Evolutionary conservation across 2,329 filamentous ascomycete genomes (phyloP), one percentile per base, ranked within the genome.

Genomic region (Eutypa lata): DNA sequence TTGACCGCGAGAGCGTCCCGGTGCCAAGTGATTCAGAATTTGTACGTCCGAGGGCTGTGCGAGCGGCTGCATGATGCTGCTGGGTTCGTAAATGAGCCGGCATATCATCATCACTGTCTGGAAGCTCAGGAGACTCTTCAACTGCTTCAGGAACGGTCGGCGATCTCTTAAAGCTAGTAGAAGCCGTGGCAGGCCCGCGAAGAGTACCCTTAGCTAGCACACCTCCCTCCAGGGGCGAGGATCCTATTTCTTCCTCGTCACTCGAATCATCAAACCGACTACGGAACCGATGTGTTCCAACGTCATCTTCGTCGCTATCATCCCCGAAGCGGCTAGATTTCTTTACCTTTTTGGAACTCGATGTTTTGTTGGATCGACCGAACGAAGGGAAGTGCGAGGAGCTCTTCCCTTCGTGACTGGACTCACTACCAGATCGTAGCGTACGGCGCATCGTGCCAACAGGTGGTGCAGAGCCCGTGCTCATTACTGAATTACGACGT

Each of bases 261-360:
- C 88, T 90, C 1, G 88, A 90, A 61, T 90, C 86, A 1, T 76
- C 83, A 61, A 91, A 88, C 1, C 87, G 84, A 62, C 82, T 86
- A 31, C 65, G 70, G 62, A 80, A 83, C 3, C 63, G 61, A 18
- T 57, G 61, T 16, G 56, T 65, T 28, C 60, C 66, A 35, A 60
- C 73, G 13, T 72, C 72, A 2, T 81, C 79, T 35, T 87, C 84
- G 56, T 86, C 84, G 56, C 88, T 83, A 3, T 86, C 84, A 67
- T 87, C 82, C 3, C 66, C 76, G 55, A 88, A 83, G 1, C 84
- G 76, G 58, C 81, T 83, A 1, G 55, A 22, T 53, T 45, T 61
- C 46, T 61, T 61, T 22, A 65, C 55, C 10, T 50, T 50, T 13
- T 54, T 63, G 7, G 66, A 56, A 50, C 53, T 35, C 49, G 53